Conservation (phyloP, 169 alveolate genomes). For the Plasmodium gaboni region DNA sequence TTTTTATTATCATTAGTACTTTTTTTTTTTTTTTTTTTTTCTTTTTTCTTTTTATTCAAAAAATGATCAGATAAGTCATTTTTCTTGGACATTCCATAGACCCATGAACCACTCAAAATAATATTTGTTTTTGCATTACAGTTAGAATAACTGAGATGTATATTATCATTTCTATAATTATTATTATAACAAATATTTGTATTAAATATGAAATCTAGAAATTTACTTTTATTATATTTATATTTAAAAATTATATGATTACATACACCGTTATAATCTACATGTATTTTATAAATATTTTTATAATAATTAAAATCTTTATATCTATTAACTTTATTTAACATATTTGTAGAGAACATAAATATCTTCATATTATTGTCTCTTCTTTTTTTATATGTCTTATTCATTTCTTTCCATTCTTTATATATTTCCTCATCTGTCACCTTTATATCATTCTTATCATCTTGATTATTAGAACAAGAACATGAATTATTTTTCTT, state of each 20-base stretch:
- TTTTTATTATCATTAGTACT: too few species aligned
- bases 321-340: constrained; percentile 34
- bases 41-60: neutral
- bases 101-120: constrained; percentile 43
- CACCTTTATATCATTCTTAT: neutral
- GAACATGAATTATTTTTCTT: neutral
- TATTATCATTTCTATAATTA: constrained; percentile 9
- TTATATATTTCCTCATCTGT: constrained; percentile 10
- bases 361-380: neutral
- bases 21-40: too few species aligned
- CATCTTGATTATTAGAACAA: neutral
- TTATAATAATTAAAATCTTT: constrained; percentile 20
- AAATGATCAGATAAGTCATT: neutral
- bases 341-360: constrained; percentile 54
- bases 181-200: constrained; percentile 24
- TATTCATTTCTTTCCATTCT: constrained; percentile 39
- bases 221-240: constrained; percentile 17
- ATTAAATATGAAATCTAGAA: constrained; percentile 22
- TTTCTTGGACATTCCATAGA: neutral
- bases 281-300: constrained; percentile 56
- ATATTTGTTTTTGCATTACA: neutral
- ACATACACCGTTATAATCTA: constrained; percentile 40
- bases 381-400: too few species aligned
- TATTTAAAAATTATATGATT: constrained; percentile 1
- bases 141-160: constrained; percentile 6